Evolutionary conservation across 148 eudicot genomes (phyloP).

Genomic region (Diospyros lotus): DNA sequence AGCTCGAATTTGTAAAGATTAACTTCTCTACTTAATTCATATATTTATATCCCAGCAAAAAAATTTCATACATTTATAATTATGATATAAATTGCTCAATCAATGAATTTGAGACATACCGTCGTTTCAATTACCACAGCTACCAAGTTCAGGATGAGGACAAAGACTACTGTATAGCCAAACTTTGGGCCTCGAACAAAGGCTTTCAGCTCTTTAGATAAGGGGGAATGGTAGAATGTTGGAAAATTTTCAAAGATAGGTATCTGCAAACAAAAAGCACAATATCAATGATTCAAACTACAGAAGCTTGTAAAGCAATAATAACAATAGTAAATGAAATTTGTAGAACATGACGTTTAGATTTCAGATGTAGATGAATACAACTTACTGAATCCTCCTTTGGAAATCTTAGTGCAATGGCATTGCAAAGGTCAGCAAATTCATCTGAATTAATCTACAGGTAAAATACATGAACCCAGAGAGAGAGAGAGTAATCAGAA

Average conservation of each 20-base stretch:
- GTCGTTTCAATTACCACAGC: slow-evolving; percentile 90
- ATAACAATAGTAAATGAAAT: neutral
- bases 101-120: slow-evolving; percentile 35
- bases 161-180: slow-evolving; percentile 51
- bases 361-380: neutral
- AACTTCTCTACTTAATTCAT: neutral
- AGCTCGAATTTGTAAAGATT: neutral
- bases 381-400: slow-evolving; percentile 76
- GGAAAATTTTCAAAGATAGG: slow-evolving; percentile 59
- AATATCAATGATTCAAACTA: slow-evolving; percentile 14
- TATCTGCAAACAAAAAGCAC: slow-evolving; percentile 40
- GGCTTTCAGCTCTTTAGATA: slow-evolving; percentile 53
- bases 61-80: neutral
- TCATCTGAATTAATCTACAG: slow-evolving; percentile 75
- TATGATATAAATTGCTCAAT: neutral
- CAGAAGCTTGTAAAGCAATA: neutral
- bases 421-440: slow-evolving; percentile 91
- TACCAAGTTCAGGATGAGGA: slow-evolving; percentile 68
- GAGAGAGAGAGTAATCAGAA: slow-evolving; percentile 2
- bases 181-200: slow-evolving; percentile 65
- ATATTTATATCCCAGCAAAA: neutral
- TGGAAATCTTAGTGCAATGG: slow-evolving; percentile 80
- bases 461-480: slow-evolving; percentile 5
- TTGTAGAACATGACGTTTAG: neutral
- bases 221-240: slow-evolving; percentile 49